Evolutionary conservation across 1,139 yeast species (phyloP), one percentile per base, ranked within the genome.

Genomic region (Blastobotrys apis): DNA sequence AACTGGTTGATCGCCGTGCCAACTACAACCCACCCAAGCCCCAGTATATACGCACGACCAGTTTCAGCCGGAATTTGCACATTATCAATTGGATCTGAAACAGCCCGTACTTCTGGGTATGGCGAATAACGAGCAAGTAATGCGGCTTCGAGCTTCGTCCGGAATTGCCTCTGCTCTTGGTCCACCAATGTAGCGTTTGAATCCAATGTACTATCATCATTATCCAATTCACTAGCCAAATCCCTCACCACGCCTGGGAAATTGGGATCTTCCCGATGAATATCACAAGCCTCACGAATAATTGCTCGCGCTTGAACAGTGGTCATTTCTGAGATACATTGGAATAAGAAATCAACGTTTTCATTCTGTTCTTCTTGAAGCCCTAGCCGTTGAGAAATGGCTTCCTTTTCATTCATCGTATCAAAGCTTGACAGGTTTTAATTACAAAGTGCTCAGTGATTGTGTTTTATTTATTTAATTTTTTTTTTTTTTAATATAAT

Each of bases 41-140:
- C 83, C 20, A 78, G 56, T 25, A 72, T 44, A 53, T 80, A 80
- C 3, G 76, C 74, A 58, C 83, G 69, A 33, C 74, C 52, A 1
- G 83, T 78, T 58, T 80, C 84, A 47, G 69, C 67, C 2, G 75
- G 72, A 25, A 36, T 38, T 3, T 36, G n/a, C 9, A 38, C 43
- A 48, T 45, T 44, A 17, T 45, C 48, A 16, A 32, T 19, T 15
- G 80, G 76, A 41, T 71, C 73, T 20, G 79, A 67, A 25, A 76
- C 74, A 5, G 84, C 69, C 50, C 84, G 67, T 3, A 79, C 81
- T 59, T 78, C 83, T 2, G 80, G 75, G 56, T 79, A 79, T 1
- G 83, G 81, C 1, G 81, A 77, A 57, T 72, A 73, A 54, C 66
- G 77, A 34, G 72, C 67, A 33, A 73, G 61, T 36, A 78, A 33